Evolutionary conservation across 148 eudicot genomes (phyloP), one percentile per base, ranked within the genome.

Genomic region (Silene uniflora): DNA sequence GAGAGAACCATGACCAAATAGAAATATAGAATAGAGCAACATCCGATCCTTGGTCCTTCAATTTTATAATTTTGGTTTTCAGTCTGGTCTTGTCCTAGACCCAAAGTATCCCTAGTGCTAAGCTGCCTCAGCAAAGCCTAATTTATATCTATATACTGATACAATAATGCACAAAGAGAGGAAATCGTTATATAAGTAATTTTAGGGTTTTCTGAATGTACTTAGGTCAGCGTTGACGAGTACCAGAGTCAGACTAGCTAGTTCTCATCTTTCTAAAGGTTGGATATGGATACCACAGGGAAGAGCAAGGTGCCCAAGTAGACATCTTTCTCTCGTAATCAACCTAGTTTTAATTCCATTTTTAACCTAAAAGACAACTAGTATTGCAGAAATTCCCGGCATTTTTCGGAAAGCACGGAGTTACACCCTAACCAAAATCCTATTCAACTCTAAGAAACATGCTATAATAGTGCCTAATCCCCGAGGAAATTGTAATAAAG

Each of bases 191-290:
- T 10, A 14, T 52, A 3, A 12, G 56, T 52, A 52, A 52, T 13
- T 32, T 10, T 61, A 54, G 29, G 70, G 27, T 49, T 19, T n/a
- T 59, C 68, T 14, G 7, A 9, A 70, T 17, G 39, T 44, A 23
- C 5, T 54, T 17, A 6, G 56, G 54, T 61, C 64, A 14, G 62
- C 56, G 55, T 54, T 21, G 56, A 19, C 29, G 69, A 14, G n/a
- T 35, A 58, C 22, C 65, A 63, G 55, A 58, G 13, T 52, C 63
- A 70, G 6, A 12, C n/a, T n/a, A n/a, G n/a, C 52, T 23, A 64
- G 61, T 63, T 74, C 61, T 24, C 70, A 74, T 23, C 14, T 27
- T 61, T 49, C 71, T 16, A 24, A 18, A 29, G 76, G 55, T 63
- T 62, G 77, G 70, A 52, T 23, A 47, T 64, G 70, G 11, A 25